Evolutionary conservation across 108 stramenopile genomes (phyloP), one percentile per base, ranked within the genome.

Genomic region (Cyclostephanos invisitatus): DNA sequence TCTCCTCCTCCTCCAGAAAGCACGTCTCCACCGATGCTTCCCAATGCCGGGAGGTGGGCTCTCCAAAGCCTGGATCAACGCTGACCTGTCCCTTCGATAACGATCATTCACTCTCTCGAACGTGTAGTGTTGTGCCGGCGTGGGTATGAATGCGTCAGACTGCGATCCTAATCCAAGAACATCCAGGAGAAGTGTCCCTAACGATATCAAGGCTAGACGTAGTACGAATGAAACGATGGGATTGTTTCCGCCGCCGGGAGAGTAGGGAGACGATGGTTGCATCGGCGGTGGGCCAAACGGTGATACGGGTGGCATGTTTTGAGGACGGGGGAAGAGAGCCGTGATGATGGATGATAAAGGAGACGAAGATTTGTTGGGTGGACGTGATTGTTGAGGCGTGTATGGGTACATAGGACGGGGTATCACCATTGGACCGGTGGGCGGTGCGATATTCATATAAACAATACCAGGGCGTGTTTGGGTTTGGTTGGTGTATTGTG

Each of bases 61-160:
- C 53, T 65, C 29, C 20, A 92, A 56, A 7, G 82, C 91, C 18
- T 62, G 63, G 2, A 56, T 36, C 70, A 91, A 72, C 12, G 89
- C 87, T 4, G 61, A 48, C 7, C 71, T 75, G 76, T 95, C 94
- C 68, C 81, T 76, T 66, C 62, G 44, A 60, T 90, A 92, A 22
- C 85, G 83, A 78, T 95, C 89, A 61, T 95, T 92, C 64, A 95
- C 57, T 24, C 83, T 72, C 78, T 95, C 94, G 78, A 89, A 90
- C 14, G 88, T 78, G 68, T 90, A 92, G 72, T 89, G 89, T 66
- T 93, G 91, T 18, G 73, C 67, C 18, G 91, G 87, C 17, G 71
- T 24, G n/a, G 83, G 77, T 4, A 81, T 51, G 57, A 85, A 86
- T 62, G 85, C 83, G 21, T 77, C 74, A 14, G 83, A 50, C n/a